Percentiles rank a stretch among this genome's conserved stretches.
Evolutionary conservation across 306 rosid genomes (phyloP).

Genomic region (Argentina anserina): DNA sequence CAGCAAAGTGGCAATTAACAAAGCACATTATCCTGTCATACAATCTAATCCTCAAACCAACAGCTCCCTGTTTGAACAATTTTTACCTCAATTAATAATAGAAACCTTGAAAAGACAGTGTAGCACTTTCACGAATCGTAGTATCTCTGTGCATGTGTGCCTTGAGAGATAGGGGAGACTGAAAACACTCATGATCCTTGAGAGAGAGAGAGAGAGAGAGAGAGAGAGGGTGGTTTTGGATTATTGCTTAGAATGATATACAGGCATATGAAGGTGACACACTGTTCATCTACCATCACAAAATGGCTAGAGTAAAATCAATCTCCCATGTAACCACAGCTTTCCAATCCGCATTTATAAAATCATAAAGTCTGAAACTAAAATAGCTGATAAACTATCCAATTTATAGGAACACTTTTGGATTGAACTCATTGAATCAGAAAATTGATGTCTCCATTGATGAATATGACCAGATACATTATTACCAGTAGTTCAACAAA

Average conservation of each 20-base stretch:
- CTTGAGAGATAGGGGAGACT: constrained; percentile 6
- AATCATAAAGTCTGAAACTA: not conserved
- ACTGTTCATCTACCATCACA: constrained; percentile 1
- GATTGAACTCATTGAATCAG: not conserved
- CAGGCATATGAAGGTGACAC: constrained; percentile 1
- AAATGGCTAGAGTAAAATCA: not conserved
- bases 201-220: not conserved
- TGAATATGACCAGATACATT: not conserved
- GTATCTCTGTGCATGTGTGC: constrained; percentile 12
- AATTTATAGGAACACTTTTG: not conserved
- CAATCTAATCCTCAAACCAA: constrained; percentile 91
- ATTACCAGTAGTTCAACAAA: not conserved
- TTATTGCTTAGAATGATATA: not conserved
- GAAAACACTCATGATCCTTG: not conserved
- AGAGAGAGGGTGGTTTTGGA: no score
- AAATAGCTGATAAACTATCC: not conserved
- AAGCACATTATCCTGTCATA: constrained; percentile 77
- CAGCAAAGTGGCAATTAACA: constrained; percentile 98
- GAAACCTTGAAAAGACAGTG: constrained; percentile 10
- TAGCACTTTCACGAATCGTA: constrained; percentile 10
- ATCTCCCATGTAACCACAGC: not conserved
- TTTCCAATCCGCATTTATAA: not conserved
- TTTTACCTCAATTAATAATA: constrained; percentile 33
- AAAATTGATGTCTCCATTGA: constrained; percentile 1
- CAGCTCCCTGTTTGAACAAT: constrained; percentile 88